Conservation (phyloP, 2,329 filamentous ascomycete genomes). For the Dactylellina drechsleri region DNA sequence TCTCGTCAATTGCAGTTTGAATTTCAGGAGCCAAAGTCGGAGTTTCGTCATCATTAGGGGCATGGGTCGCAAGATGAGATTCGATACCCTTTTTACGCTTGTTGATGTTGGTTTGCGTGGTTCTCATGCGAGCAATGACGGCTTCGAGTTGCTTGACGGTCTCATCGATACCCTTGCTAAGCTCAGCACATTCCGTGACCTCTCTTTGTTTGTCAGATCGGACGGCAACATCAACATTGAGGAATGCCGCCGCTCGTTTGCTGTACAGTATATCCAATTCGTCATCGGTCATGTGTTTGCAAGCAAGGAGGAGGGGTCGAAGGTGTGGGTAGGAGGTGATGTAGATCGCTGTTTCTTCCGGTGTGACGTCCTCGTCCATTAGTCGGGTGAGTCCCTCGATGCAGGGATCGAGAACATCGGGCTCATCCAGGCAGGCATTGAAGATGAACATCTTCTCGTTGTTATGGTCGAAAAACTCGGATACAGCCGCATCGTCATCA, state of each 20-base stretch:
- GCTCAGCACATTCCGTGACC: constrained; percentile 39
- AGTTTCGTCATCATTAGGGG: constrained; percentile 42
- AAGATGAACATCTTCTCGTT: constrained; percentile 52
- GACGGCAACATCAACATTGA: constrained; percentile 44
- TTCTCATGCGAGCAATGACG: constrained; percentile 41
- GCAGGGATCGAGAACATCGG: constrained; percentile 39
- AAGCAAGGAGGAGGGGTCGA: constrained; percentile 42
- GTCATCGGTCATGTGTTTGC: constrained; percentile 46
- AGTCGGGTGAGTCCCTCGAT: constrained; percentile 36
- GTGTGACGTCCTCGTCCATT: constrained; percentile 48
- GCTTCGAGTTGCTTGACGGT: constrained; percentile 45
- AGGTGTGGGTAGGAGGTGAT: constrained; percentile 42
- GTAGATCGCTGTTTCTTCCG: constrained; percentile 48
- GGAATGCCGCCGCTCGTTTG: constrained; percentile 34
- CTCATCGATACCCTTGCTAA: constrained; percentile 45
- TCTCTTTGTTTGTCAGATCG: constrained; percentile 51
- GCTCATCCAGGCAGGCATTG: constrained; percentile 43
- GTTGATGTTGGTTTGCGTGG: constrained; percentile 30
- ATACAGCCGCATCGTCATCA: constrained; percentile 42
- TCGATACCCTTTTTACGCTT: constrained; percentile 47
- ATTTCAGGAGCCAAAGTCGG: constrained; percentile 36
- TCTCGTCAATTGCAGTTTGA: constrained; percentile 46
- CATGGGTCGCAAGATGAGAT: constrained; percentile 32
- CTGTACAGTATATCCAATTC: constrained; percentile 45
- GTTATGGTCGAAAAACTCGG: constrained; percentile 42